Percentiles rank a stretch among this genome's conserved stretches.
Evolutionary conservation across 441 rosid species (phyloP).

Genomic region (Theobroma grandiflorum): DNA sequence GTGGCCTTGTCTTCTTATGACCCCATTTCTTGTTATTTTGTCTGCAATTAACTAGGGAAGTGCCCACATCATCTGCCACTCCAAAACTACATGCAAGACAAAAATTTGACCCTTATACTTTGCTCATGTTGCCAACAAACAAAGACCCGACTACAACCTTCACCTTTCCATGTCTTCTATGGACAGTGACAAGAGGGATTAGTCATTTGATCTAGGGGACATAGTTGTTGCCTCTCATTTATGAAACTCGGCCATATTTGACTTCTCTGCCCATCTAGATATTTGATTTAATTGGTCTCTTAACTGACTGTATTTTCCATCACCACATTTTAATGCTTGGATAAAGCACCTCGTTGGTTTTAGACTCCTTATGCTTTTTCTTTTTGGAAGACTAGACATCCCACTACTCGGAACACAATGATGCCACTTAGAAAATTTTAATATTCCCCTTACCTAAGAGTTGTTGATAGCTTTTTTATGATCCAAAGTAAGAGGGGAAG

Average conservation of each 20-base stretch:
- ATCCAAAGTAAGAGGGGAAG: neutral
- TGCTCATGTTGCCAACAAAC: conserved; percentile 32
- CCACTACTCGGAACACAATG: conserved; percentile 18
- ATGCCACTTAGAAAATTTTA: conserved; percentile 1
- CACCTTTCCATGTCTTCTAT: conserved; percentile 31
- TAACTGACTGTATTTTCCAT: conserved; percentile 13
- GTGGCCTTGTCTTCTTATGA: conserved; percentile 61
- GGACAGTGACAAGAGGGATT: conserved; percentile 29
- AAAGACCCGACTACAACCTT: conserved; percentile 22
- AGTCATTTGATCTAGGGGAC: conserved; percentile 10
- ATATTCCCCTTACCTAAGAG: conserved; percentile 14
- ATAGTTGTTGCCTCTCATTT: neutral
- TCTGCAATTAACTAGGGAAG: conserved; percentile 1
- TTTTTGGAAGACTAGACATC: conserved; percentile 10
- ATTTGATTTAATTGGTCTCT: neutral
- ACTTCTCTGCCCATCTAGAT: conserved; percentile 13
- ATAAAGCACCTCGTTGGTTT: conserved; percentile 28
- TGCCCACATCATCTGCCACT: conserved; percentile 33
- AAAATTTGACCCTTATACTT: conserved; percentile 30
- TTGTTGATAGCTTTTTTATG: neutral
- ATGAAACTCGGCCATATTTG: conserved; percentile 15
- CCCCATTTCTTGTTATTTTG: conserved; percentile 38
- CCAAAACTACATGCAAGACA: conserved; percentile 43
- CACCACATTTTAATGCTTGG: neutral
- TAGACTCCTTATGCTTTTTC: conserved; percentile 19